A percentile compares a stretch with the other conserved stretches of the same genome.
These are phyloP conservation scores for Rubia balearica DNA, from an alignment of 305 asterid genomes.

Conservation along the genomic window DNA sequence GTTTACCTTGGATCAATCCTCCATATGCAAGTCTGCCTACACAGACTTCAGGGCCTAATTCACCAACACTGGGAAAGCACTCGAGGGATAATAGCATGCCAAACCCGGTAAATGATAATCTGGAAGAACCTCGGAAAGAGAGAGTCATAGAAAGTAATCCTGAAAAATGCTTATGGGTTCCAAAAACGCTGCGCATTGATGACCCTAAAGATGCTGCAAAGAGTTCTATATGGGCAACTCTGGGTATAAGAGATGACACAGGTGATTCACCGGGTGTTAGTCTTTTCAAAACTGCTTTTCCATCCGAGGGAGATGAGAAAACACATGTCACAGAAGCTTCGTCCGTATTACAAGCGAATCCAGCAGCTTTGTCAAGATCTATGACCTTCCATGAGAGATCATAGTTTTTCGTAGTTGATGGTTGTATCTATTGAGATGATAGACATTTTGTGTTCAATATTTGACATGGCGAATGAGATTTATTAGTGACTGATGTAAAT, in stretches of 20 bases:
- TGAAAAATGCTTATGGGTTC: slow-evolving; percentile 57
- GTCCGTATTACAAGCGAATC: slow-evolving; percentile 72
- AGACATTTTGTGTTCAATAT: neutral
- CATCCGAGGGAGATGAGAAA: slow-evolving; percentile 39
- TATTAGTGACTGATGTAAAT: neutral
- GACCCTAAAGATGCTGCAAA: slow-evolving; percentile 71
- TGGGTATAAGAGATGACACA: slow-evolving; percentile 51
- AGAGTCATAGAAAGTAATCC: slow-evolving; percentile 32
- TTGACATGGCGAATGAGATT: neutral
- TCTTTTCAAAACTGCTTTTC: slow-evolving; percentile 38
- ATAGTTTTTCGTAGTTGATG: slow-evolving; percentile 6
- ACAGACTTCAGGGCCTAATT: slow-evolving; percentile 35
- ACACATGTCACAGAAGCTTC: slow-evolving; percentile 34
- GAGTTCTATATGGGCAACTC: slow-evolving; percentile 70
- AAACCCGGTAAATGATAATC: slow-evolving; percentile 18
- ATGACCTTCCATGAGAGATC: slow-evolving; percentile 68
- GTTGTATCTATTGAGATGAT: neutral
- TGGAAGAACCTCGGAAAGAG: slow-evolving; percentile 27
- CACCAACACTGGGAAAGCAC: slow-evolving; percentile 69
- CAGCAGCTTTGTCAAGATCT: slow-evolving; percentile 83
- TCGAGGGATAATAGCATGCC: slow-evolving; percentile 50
- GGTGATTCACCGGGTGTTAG: slow-evolving; percentile 32
- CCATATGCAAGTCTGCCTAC: slow-evolving; percentile 25
- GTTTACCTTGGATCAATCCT: slow-evolving; percentile 44
- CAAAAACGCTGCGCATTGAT: slow-evolving; percentile 58